Base-by-base conservation (phyloP, 176 grass and related monocot species). In the Coix lacrymajobi region DNA sequence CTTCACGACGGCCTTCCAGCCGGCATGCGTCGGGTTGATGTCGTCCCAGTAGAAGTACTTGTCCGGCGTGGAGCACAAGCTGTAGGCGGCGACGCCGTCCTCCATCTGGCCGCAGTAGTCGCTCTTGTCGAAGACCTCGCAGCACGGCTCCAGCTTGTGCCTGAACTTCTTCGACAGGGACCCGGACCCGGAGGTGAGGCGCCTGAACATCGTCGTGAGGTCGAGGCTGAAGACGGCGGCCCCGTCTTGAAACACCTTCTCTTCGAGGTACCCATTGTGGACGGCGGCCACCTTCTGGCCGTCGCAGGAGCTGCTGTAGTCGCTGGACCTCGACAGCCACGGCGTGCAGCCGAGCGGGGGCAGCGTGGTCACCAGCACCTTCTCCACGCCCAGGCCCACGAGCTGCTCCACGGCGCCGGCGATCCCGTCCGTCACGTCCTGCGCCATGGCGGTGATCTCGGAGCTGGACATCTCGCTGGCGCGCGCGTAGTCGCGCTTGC, bases 271-370 rank as follows among this genome's bases (percentile, higher is more conserved):
- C 29, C 1, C 5, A 68, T 60, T 79, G 68, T 84, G 87, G 81
- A 84, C 6, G 75, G 41, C 17, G 0, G 81, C 11, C 6, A 28
- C 81, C 68, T 67, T 73, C n/a, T 79, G 65, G 61, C 16, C 15
- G 66, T 72, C 45, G 66, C 90, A 88, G 6, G 2, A 17, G 6
- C 38, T 73, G 6, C 46, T 73, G n/a, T 74, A 49, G 70, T 29
- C 76, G 78, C 79, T 68, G 86, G 78, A 16, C 73, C 74, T 73
- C 4, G 90, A 64, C 26, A 44, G 22, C 66, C 61, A 79, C 24
- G 90, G 90, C 66, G 82, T 85, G 90, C 82, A 88, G 2, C 78
- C 81, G 31, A 92, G 20, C 33, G 86, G 90, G 11, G 88, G 90
- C 79, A 88, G 58, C 30, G 76, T 39, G 61, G 62, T 82, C n/a